A percentile compares a stretch with the other conserved stretches of the same genome.
Evolutionary conservation across 2,329 filamentous ascomycete genomes (phyloP).

Genomic region (Drechmeria coniospora): DNA sequence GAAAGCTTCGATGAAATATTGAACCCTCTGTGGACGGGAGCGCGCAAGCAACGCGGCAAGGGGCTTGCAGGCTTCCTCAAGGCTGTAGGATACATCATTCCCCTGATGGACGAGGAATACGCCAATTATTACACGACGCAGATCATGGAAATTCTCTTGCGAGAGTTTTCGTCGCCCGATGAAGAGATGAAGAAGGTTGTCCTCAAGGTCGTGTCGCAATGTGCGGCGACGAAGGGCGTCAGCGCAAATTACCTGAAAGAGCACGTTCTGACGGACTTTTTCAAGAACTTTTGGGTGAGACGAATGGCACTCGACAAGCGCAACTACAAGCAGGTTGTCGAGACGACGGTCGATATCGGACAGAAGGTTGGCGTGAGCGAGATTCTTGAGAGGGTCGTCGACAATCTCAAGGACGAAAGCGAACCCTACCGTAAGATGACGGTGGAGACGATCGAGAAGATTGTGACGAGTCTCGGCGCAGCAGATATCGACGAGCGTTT

Average conservation of each 20-base stretch:
- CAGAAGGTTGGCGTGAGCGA: conserved; percentile 97
- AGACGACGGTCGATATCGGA: conserved; percentile 91
- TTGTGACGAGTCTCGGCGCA: conserved; percentile 81
- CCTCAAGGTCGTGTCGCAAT: conserved; percentile 91
- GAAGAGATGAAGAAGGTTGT: conserved; percentile 99
- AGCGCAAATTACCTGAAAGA: conserved; percentile 92
- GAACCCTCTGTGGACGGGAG: conserved; percentile 93
- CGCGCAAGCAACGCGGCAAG: conserved; percentile 90
- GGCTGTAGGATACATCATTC: conserved; percentile 95
- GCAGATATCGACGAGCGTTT: conserved; percentile 86
- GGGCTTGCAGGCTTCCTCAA: conserved; percentile 92
- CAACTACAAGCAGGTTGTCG: conserved; percentile 94
- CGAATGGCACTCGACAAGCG: conserved; percentile 95
- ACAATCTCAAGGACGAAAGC: conserved; percentile 94
- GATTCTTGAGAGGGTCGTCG: conserved; percentile 84
- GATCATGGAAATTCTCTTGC: conserved; percentile 95
- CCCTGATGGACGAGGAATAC: conserved; percentile 98
- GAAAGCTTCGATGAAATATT: conserved; percentile 97
- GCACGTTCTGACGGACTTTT: conserved; percentile 88
- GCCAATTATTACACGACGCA: conserved; percentile 98
- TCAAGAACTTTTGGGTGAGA: conserved; percentile 97
- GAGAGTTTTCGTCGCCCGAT: conserved; percentile 91
- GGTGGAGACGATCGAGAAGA: conserved; percentile 92
- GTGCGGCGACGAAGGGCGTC: conserved; percentile 84
- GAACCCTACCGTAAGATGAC: conserved; percentile 99